Base-by-base conservation (phyloP, 805 yeast species). In the Sungouiozyma intestinalis region DNA sequence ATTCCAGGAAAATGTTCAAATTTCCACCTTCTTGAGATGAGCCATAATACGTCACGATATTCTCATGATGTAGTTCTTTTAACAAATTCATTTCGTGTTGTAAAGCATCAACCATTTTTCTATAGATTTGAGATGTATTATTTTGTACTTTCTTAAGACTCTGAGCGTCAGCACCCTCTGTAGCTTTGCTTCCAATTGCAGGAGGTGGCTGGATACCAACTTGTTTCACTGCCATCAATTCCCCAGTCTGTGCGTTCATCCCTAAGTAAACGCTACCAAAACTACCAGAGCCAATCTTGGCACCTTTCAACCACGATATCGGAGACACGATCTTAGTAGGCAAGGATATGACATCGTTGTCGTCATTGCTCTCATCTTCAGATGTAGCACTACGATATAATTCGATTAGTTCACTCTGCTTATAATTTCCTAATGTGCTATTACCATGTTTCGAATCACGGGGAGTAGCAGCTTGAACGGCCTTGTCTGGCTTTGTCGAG, bases 201-300 rank as follows among this genome's bases (percentile, higher is more conserved):
- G 44, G 33, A 3, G 36, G 33, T 19, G 48, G 41, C 16, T 55
- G 71, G 15, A 88, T 58, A 38, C 81, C 82, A 1, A 92, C 96
- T 59, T 88, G 96, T 57, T 92, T 92, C 16, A 92, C 96, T 1
- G 97, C 98, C 95, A 90, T 85, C 40, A 92, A 68, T 57, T 87
- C 97, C 35, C 98, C 98, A 0, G 95, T 87, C 29, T 81, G 63
- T 1, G 95, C 83, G 57, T 88, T 85, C 79, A 92, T 78, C 0
- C 97, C 98, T 32, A 92, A 66, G 48, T 82, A 88, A 1, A 92
- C 98, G 2, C 85, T 79, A 27, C 97, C 98, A 68, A 87, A 92
- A 46, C 94, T 81, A 2, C 98, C 98, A 8, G 90, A 80, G 0
- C 98, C 98, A 49, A 92, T 86, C 38, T 87, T 69, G 0, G 95